Percentiles rank a stretch among this genome's conserved stretches.
phyloP scores from a whole-genome alignment of 208 protist species.

The Acanthamoeba royreba region DNA sequence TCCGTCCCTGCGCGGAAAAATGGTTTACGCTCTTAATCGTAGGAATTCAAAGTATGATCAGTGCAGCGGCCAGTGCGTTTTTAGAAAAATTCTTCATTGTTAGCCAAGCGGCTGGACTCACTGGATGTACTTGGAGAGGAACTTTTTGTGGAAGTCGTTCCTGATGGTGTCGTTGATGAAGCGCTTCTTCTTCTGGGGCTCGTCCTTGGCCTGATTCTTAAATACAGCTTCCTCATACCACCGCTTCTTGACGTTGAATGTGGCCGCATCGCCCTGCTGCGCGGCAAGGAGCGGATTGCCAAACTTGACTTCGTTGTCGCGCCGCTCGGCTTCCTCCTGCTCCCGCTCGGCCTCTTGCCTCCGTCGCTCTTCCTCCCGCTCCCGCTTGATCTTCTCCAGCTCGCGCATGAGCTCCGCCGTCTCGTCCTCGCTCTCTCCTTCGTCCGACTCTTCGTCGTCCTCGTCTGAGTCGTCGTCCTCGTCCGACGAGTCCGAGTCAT shows the following conservation, averaged over 20 bases:
- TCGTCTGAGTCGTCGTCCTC: conserved; percentile 3
- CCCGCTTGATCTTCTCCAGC: conserved; percentile 80
- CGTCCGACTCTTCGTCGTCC: not conserved
- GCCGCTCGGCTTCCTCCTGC: conserved; percentile 37
- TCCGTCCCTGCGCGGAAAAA: too few relatives aligned
- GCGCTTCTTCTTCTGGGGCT: conserved; percentile 76
- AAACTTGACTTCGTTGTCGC: conserved; percentile 39
- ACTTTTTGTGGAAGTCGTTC: conserved; percentile 85
- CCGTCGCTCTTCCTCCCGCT: conserved; percentile 69
- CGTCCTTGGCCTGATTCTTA: conserved; percentile 83
- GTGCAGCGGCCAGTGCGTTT: too few relatives aligned
- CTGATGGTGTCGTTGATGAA: conserved; percentile 89
- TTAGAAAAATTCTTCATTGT: not conserved
- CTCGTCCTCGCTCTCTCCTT: conserved; percentile 76
- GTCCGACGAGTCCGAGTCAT: conserved; percentile 48
- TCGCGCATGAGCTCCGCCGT: conserved; percentile 77
- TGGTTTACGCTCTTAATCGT: too few relatives aligned
- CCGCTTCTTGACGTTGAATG: conserved; percentile 71
- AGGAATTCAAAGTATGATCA: too few relatives aligned
- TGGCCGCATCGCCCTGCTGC: not conserved
- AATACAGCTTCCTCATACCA: conserved; percentile 88
- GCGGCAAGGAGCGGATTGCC: not conserved
- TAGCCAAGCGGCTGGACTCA: conserved; percentile 50
- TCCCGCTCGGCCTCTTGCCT: conserved; percentile 64
- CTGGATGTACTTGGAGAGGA: conserved; percentile 84